A percentile compares a stretch with the other conserved stretches of the same genome.
These are phyloP conservation scores for Blastomyces parvus DNA, from an alignment of 2,329 filamentous ascomycete species.

Conservation along the genomic window DNA sequence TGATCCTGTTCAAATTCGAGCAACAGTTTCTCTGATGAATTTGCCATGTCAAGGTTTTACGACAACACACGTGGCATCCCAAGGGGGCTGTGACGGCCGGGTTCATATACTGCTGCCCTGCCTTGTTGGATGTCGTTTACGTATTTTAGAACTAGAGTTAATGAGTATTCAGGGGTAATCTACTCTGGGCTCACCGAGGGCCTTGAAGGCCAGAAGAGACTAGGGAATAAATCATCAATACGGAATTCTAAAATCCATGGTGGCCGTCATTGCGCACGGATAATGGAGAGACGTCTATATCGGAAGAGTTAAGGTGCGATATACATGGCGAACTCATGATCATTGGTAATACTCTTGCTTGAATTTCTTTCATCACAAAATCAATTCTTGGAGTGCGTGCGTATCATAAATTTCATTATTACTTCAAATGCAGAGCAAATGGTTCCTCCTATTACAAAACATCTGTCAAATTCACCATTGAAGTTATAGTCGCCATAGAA, in stretches of 20 bases:
- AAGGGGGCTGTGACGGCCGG: background rate
- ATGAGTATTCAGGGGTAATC: background rate
- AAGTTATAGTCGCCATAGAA: background rate
- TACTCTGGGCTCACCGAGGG: background rate
- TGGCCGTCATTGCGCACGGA: background rate
- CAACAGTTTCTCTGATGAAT: background rate
- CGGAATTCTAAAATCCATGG: background rate
- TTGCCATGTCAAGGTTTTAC: background rate
- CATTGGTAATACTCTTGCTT: background rate
- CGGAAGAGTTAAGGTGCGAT: background rate
- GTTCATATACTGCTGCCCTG: background rate
- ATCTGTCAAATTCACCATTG: too few species aligned
- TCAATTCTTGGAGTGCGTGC: too few species aligned
- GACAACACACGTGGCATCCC: background rate
- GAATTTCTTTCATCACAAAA: too few species aligned
- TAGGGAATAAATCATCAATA: background rate
- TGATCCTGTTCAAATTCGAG: background rate
- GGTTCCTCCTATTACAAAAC: too few species aligned
- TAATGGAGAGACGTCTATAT: background rate
- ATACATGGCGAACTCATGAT: background rate
- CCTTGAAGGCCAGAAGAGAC: background rate
- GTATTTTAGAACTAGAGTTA: background rate
- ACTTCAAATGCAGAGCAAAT: too few species aligned
- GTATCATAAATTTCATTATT: too few species aligned
- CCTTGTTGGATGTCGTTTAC: too few species aligned